Percentiles rank a stretch among this genome's conserved stretches.
phyloP scores from a whole-genome alignment of 1,284 basidiomycete genomes.

The Trametes hirsuta region DNA sequence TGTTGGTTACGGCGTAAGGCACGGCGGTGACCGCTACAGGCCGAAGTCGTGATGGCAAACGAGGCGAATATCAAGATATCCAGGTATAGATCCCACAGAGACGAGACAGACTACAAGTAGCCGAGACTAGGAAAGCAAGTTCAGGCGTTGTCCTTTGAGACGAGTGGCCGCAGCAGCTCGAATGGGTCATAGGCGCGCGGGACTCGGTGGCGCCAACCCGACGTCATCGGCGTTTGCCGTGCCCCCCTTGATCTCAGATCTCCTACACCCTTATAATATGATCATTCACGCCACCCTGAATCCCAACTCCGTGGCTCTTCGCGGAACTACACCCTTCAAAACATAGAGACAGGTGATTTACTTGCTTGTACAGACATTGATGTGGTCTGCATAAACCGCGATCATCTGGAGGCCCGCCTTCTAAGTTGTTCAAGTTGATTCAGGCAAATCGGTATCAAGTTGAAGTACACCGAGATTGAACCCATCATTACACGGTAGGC shows the following conservation, averaged over 20 bases:
- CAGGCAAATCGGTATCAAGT: too few relatives aligned
- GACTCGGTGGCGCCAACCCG: not conserved
- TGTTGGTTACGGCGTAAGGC: not conserved
- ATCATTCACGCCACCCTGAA: too few relatives aligned
- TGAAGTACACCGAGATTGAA: too few relatives aligned
- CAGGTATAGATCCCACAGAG: not conserved
- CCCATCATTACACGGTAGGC: too few relatives aligned
- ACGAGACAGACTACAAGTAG: not conserved
- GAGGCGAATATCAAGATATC: not conserved
- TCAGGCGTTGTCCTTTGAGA: slow-evolving; percentile 10
- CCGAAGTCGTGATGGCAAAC: not conserved
- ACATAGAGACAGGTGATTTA: too few relatives aligned
- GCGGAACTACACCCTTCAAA: too few relatives aligned
- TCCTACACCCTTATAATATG: not conserved
- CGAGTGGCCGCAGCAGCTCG: slow-evolving; percentile 16
- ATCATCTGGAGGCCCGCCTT: too few relatives aligned
- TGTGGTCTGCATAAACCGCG: too few relatives aligned
- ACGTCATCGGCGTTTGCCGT: slow-evolving; percentile 17
- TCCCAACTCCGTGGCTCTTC: too few relatives aligned
- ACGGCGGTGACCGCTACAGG: not conserved
- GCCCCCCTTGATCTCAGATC: not conserved
- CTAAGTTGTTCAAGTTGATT: too few relatives aligned
- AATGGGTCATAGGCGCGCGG: slow-evolving; percentile 1
- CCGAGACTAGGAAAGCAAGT: not conserved
- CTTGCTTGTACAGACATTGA: too few relatives aligned